Evolutionary conservation across 768 basidiomycete genomes (phyloP), one percentile per base, ranked within the genome.

Genomic region (Lactifluus hygrophoroides): DNA sequence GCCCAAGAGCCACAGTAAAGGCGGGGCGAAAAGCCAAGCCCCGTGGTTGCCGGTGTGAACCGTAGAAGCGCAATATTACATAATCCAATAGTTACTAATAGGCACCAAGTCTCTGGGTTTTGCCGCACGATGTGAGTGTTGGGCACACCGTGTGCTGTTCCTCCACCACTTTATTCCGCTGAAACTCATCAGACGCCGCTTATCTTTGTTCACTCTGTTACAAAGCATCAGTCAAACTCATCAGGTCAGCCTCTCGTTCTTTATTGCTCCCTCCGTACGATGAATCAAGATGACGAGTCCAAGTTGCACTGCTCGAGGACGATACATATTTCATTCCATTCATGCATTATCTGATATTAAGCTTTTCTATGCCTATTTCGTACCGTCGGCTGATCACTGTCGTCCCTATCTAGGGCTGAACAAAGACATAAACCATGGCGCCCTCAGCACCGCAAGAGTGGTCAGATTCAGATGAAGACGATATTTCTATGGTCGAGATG

Each of bases 221-320:
- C 19, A 23, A n/a, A n/a, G 54, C 58, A 43, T 19, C 25, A 4
- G 55, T 59, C 52, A 54, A 58, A 32, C 16, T 13, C 21, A 49
- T 56, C 11, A 50, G 54, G 58, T 59, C 40, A 52, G 60, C 48
- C n/a, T n/a, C n/a, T n/a, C n/a, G n/a, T n/a, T 21, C 34, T 21
- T 25, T 35, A 16, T 8, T 8, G 34, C 19, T 17, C 19, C 28
- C 42, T 32, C 50, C 51, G 17, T 51, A 53, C 64, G 62, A 59
- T 60, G 82, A 83, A 81, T 64, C 66, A 61, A 81, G 81, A 83
- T 83, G 81, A 83, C 90, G 90, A 92, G 90, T 93, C 90, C 76
- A 90, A 92, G 54, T 72, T 69, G 67, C 69, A 70, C 14, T 65
- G 63, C 65, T 64, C 75, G 61, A 68, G 86, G 89, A 90, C 81